Percentiles rank a stretch among this genome's conserved stretches.
phyloP scores from a whole-genome alignment of 345 rosid genomes.

The Euphorbia lathyris region DNA sequence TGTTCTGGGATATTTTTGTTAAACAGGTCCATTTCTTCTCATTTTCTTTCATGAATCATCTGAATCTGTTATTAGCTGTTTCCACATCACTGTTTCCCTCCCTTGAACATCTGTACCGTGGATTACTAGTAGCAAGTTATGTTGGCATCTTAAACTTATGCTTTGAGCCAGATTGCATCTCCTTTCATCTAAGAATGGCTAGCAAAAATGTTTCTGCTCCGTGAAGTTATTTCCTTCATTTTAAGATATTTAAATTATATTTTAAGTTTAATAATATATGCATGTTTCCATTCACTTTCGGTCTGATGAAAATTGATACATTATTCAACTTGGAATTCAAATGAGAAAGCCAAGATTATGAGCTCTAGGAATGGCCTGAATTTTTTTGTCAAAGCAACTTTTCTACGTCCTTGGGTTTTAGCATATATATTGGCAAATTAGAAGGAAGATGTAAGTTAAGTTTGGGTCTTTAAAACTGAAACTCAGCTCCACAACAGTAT shows the following conservation, averaged over 20 bases:
- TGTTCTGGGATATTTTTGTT: constrained; percentile 85
- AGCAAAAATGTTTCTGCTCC: background rate
- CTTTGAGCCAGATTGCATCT: background rate
- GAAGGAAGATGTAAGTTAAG: background rate
- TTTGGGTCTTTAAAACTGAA: background rate
- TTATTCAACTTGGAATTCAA: constrained; percentile 8
- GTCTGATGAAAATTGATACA: background rate
- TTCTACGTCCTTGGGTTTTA: background rate
- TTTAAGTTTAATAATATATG: background rate
- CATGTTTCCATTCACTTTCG: background rate
- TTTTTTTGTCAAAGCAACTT: background rate
- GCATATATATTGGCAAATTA: background rate
- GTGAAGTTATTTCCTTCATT: background rate
- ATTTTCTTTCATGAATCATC: background rate
- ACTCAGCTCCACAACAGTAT: background rate
- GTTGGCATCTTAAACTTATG: background rate
- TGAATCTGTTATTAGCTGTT: constrained; percentile 7
- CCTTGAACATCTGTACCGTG: background rate
- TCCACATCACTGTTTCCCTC: background rate
- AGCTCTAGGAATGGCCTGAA: background rate
- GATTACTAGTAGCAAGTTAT: background rate
- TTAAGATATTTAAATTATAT: background rate
- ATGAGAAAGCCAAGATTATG: background rate
- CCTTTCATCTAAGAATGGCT: constrained; percentile 1
- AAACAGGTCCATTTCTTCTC: constrained; percentile 44